Evolutionary conservation across 2,329 filamentous ascomycete genomes (phyloP).

Genomic region (Thelonectria olida): DNA sequence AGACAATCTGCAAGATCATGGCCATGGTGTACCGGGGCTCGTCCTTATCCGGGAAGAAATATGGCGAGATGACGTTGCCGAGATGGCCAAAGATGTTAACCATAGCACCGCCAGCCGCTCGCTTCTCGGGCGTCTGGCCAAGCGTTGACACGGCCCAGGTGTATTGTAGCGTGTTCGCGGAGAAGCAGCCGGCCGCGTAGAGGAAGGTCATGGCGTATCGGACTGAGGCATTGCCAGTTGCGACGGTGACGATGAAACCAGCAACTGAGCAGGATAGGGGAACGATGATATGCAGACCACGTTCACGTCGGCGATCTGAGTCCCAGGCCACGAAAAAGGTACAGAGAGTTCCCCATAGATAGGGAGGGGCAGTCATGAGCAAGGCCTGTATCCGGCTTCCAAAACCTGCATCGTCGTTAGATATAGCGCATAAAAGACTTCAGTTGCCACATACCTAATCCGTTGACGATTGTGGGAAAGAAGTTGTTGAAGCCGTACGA

Average conservation of each 20-base stretch:
- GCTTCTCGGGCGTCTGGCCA: slow-evolving; percentile 49
- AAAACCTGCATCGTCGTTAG: slow-evolving; percentile 44
- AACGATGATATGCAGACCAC: slow-evolving; percentile 66
- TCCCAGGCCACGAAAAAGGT: slow-evolving; percentile 68
- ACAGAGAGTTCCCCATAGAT: slow-evolving; percentile 63
- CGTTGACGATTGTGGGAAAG: slow-evolving; percentile 62
- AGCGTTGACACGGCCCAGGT: slow-evolving; percentile 47
- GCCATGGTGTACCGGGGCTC: slow-evolving; percentile 41
- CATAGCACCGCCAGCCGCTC: slow-evolving; percentile 46
- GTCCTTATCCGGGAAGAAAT: slow-evolving; percentile 46
- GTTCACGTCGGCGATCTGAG: slow-evolving; percentile 68
- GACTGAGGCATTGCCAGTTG: slow-evolving; percentile 52
- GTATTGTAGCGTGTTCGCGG: slow-evolving; percentile 46
- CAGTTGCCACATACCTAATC: slow-evolving; percentile 51
- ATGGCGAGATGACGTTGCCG: slow-evolving; percentile 51
- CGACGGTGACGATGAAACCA: slow-evolving; percentile 67
- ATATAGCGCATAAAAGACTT: not conserved
- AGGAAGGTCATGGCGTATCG: slow-evolving; percentile 38
- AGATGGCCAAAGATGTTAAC: slow-evolving; percentile 49
- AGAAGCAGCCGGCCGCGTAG: slow-evolving; percentile 32
- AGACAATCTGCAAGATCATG: slow-evolving; percentile 36
- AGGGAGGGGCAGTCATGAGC: slow-evolving; percentile 66
- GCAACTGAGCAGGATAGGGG: slow-evolving; percentile 64
- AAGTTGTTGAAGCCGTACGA: slow-evolving; percentile 47
- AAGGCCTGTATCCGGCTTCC: slow-evolving; percentile 59